Conservation (phyloP, 805 yeast species). For the Metschnikowia gruessii region DNA sequence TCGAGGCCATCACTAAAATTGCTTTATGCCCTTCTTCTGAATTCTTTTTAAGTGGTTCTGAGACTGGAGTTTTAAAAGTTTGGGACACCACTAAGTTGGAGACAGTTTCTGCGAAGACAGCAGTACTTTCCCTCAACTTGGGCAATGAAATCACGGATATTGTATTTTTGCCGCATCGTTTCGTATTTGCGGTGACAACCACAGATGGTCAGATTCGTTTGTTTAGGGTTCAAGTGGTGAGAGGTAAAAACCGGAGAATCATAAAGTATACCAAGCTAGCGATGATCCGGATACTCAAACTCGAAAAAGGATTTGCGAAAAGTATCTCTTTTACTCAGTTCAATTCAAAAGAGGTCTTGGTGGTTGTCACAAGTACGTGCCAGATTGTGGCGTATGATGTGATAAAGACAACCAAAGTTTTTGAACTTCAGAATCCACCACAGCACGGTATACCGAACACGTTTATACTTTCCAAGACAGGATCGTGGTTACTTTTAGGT, state of each 20-base stretch:
- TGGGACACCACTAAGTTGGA: conserved; percentile 77
- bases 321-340: conserved; percentile 41
- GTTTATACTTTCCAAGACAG: conserved; percentile 52
- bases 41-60: conserved; percentile 76
- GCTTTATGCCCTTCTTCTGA: conserved; percentile 59
- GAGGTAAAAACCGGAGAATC: conserved; percentile 35
- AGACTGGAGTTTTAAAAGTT: conserved; percentile 63
- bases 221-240: conserved; percentile 31
- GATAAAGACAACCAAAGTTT: conserved; percentile 46
- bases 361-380: conserved; percentile 52
- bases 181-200: conserved; percentile 57
- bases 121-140: conserved; percentile 38
- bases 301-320: conserved; percentile 41
- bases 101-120: conserved; percentile 51
- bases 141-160: conserved; percentile 50
- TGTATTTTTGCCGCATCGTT: conserved; percentile 49
- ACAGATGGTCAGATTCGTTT: conserved; percentile 45
- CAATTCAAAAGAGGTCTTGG: conserved; percentile 42
- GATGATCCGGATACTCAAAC: conserved; percentile 14
- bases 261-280: conserved; percentile 25
- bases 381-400: conserved; percentile 56
- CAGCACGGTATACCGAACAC: conserved; percentile 65
- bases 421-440: conserved; percentile 50
- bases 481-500: conserved; percentile 70
- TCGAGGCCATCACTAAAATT: conserved; percentile 50